phyloP scores from a whole-genome alignment of 352 stramenopile genomes.

The Thalassiosira mediterranea region DNA sequence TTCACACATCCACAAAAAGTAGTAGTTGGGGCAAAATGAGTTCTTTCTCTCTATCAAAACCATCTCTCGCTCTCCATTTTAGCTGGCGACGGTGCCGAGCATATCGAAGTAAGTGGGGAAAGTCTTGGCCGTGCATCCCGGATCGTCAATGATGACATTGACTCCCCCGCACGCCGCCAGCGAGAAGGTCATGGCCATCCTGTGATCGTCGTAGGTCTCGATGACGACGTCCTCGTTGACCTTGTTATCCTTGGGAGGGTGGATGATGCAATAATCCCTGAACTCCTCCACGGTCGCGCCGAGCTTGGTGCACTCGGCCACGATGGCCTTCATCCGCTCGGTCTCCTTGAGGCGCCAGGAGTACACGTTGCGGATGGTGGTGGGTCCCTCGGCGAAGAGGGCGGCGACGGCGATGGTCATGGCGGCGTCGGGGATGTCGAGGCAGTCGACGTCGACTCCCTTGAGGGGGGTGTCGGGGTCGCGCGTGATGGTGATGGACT shows the following conservation, averaged over 20 bases:
- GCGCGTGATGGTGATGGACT: constrained; percentile 87
- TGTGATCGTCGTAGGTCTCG: constrained; percentile 96
- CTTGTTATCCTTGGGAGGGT: constrained; percentile 79
- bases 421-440: constrained; percentile 96
- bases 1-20: too few relatives aligned
- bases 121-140: constrained; percentile 97
- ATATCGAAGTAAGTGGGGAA: constrained; percentile 96
- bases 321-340: constrained; percentile 97
- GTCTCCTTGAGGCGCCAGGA: constrained; percentile 98
- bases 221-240: constrained; percentile 85
- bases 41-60: constrained; percentile 3
- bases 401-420: constrained; percentile 96
- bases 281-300: constrained; percentile 89
- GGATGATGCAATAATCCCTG: constrained; percentile 87
- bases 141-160: constrained; percentile 95
- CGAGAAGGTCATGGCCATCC: constrained; percentile 97
- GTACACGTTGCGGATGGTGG: constrained; percentile 97
- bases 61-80: constrained; percentile 1
- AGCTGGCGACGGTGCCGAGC: constrained; percentile 78
- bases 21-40: neutral
- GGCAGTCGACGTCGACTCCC: constrained; percentile 93
- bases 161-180: constrained; percentile 92
- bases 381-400: constrained; percentile 93
- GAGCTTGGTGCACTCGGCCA: constrained; percentile 94
- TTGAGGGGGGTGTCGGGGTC: constrained; percentile 78